phyloP scores from a whole-genome alignment of 2,329 filamentous ascomycete species.

The Lasiodiplodia theobromae region DNA sequence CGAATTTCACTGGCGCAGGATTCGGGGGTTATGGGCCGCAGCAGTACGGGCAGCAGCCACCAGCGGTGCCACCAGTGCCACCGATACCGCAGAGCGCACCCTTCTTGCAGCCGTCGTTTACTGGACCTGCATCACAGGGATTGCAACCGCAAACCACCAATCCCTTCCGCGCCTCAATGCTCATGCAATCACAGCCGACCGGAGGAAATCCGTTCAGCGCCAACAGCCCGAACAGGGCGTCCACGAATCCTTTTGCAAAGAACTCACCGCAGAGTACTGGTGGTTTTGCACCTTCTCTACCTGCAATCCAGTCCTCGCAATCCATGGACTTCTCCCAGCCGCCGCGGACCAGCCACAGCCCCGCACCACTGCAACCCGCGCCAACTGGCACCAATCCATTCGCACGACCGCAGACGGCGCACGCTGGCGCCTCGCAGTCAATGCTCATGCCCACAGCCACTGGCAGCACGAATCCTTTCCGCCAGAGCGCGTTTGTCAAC shows the following conservation, averaged over 20 bases:
- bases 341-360: conserved; percentile 41
- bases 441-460: conserved; percentile 74
- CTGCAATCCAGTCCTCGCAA: conserved; percentile 35
- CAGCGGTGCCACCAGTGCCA: conserved; percentile 1
- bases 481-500: conserved; percentile 88
- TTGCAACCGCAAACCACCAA: conserved; percentile 70
- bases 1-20: conserved; percentile 74
- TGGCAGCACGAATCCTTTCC: conserved; percentile 92
- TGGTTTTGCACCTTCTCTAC: conserved; percentile 25
- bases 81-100: conserved; percentile 31
- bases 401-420: conserved; percentile 56
- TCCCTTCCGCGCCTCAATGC: conserved; percentile 72
- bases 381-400: conserved; percentile 78
- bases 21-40: conserved; percentile 83
- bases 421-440: conserved; percentile 36
- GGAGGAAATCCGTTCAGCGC: conserved; percentile 34
- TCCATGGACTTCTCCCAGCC: conserved; percentile 37
- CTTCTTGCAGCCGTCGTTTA: conserved; percentile 24
- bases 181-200: conserved; percentile 38
- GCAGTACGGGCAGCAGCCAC: conserved; percentile 44
- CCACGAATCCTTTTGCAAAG: conserved; percentile 89
- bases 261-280: conserved; percentile 43
- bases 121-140: conserved; percentile 46
- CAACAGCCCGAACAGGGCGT: conserved; percentile 63
- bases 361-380: conserved; percentile 58